Evolutionary conservation across 441 rosid species (phyloP).

Genomic region (Erodium texanum): DNA sequence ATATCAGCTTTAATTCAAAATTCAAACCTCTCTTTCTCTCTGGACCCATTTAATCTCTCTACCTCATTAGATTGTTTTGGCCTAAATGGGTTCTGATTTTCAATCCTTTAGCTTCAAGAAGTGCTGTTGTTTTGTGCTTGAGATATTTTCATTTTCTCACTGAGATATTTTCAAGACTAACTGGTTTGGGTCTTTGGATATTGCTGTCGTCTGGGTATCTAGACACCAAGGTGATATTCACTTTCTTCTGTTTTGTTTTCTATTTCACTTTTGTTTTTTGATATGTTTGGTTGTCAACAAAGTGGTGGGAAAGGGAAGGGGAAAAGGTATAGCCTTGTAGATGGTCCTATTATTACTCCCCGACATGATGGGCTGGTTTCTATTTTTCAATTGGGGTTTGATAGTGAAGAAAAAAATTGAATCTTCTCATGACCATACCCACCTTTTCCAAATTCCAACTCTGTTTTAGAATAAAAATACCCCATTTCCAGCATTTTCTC

Average conservation of each 20-base stretch:
- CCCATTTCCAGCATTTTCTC: constrained; percentile 2
- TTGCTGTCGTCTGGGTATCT: background rate
- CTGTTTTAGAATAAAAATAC: background rate
- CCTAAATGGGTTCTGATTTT: background rate
- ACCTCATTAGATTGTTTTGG: no score
- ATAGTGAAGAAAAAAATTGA: background rate
- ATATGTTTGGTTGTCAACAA: constrained; percentile 11
- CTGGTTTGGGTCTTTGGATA: background rate
- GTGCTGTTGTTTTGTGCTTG: background rate
- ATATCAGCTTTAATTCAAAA: constrained; percentile 46
- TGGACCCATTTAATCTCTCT: background rate
- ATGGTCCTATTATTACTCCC: constrained; percentile 3
- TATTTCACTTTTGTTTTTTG: background rate
- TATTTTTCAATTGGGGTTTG: background rate
- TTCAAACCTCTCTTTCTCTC: constrained; percentile 17
- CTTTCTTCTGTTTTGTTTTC: background rate
- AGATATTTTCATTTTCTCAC: background rate
- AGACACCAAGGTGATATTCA: background rate
- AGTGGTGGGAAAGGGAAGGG: background rate
- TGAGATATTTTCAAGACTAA: background rate
- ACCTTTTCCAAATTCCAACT: background rate
- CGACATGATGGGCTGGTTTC: background rate
- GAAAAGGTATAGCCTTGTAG: no score
- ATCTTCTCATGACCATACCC: background rate
- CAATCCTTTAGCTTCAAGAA: background rate